Evolutionary conservation across 2,329 filamentous ascomycete genomes (phyloP).

Genomic region (Didymella segeticola): DNA sequence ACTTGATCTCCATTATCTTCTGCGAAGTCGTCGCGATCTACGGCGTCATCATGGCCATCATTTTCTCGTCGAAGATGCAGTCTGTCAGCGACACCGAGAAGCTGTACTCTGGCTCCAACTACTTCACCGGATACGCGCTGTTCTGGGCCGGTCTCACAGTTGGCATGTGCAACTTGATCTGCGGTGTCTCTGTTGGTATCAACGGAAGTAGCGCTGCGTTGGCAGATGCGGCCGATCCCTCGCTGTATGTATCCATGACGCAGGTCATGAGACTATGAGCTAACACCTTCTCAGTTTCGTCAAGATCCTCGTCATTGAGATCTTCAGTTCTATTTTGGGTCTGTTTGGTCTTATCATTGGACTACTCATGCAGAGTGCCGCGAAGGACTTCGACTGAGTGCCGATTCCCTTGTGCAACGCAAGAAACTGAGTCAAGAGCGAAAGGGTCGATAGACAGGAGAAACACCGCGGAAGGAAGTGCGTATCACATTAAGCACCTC

Average conservation of each 20-base stretch:
- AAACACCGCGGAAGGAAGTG: not conserved
- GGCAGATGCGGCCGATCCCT: slow-evolving; percentile 91
- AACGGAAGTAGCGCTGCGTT: slow-evolving; percentile 96
- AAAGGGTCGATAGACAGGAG: not conserved
- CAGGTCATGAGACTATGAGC: not conserved
- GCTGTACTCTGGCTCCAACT: slow-evolving; percentile 77
- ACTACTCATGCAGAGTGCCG: slow-evolving; percentile 84
- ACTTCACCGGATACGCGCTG: slow-evolving; percentile 92
- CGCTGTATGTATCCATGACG: slow-evolving; percentile 69
- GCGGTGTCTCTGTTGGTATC: slow-evolving; percentile 95
- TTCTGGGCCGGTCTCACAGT: slow-evolving; percentile 97
- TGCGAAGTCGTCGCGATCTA: slow-evolving; percentile 99
- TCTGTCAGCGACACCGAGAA: slow-evolving; percentile 69
- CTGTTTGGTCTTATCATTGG: slow-evolving; percentile 97
- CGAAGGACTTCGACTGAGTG: slow-evolving; percentile 68
- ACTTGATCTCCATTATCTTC: slow-evolving; percentile 99
- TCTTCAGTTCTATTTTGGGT: slow-evolving; percentile 96
- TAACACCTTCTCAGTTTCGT: slow-evolving; percentile 72
- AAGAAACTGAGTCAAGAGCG: not conserved
- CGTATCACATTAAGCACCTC: slow-evolving; percentile 21
- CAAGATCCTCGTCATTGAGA: slow-evolving; percentile 98
- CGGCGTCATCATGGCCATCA: slow-evolving; percentile 99
- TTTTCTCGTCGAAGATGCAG: slow-evolving; percentile 89
- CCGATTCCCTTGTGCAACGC: not conserved
- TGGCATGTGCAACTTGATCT: slow-evolving; percentile 93